phyloP scores from a whole-genome alignment of 768 basidiomycete species.

The Hemileccinum rubropunctum region DNA sequence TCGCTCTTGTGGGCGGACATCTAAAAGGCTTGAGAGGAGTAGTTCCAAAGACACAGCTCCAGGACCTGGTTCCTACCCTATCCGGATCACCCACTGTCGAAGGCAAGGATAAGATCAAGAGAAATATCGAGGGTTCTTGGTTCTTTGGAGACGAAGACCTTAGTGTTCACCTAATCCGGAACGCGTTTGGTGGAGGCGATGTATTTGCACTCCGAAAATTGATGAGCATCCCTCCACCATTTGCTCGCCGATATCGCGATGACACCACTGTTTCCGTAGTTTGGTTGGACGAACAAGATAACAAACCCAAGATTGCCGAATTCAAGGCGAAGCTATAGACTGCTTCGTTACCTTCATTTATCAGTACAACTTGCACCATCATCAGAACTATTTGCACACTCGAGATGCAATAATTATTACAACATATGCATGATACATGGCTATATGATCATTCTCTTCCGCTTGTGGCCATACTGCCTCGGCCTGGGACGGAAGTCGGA shows the following conservation, averaged over 20 bases:
- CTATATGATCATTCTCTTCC: constrained; percentile 37
- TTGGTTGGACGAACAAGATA: constrained; percentile 74
- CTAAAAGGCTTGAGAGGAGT: constrained; percentile 67
- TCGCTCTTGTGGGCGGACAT: constrained; percentile 81
- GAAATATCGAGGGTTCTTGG: constrained; percentile 54
- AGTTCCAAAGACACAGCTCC: constrained; percentile 57
- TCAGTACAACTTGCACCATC: background rate
- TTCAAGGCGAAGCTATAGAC: constrained; percentile 52
- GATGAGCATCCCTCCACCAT: constrained; percentile 81
- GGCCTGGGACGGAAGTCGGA: constrained; percentile 22
- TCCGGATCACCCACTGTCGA: constrained; percentile 55
- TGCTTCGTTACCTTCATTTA: background rate
- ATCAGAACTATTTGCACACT: background rate
- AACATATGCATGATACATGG: constrained; percentile 10
- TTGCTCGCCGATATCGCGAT: constrained; percentile 75
- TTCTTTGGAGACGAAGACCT: constrained; percentile 77
- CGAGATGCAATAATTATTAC: constrained; percentile 2
- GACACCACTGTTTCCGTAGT: constrained; percentile 84
- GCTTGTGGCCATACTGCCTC: constrained; percentile 33
- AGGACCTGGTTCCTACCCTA: constrained; percentile 51
- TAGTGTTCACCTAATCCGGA: constrained; percentile 81
- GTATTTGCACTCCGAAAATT: constrained; percentile 50
- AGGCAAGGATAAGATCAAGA: constrained; percentile 51
- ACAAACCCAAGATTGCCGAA: constrained; percentile 33
- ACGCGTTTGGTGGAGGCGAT: constrained; percentile 89